Conservation (phyloP, 2,329 filamentous ascomycete genomes). For the Diplocarpon rosae region DNA sequence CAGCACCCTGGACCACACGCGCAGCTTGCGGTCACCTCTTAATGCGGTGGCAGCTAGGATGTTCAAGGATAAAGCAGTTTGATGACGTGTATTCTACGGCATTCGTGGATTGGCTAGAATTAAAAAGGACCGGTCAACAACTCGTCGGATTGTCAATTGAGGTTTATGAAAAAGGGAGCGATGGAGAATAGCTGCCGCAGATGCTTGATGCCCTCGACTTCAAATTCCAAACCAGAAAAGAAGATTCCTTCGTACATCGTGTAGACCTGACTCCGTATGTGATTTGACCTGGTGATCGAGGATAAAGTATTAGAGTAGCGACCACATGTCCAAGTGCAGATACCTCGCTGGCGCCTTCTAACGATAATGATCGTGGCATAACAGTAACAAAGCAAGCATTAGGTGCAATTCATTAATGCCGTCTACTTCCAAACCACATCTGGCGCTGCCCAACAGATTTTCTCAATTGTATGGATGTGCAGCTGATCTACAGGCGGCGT, state of each 20-base stretch:
- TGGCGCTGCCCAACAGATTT: too few species aligned
- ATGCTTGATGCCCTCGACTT: conserved; percentile 26
- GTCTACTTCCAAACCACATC: too few species aligned
- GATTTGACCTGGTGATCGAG: background rate
- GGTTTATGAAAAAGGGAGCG: conserved; percentile 25
- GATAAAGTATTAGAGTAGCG: too few species aligned
- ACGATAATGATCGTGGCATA: too few species aligned
- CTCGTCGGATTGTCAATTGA: conserved; percentile 26
- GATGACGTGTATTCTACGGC: conserved; percentile 28
- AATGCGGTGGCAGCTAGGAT: conserved; percentile 23
- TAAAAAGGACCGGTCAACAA: conserved; percentile 27
- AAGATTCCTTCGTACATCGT: conserved; percentile 19
- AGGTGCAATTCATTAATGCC: too few species aligned
- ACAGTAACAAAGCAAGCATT: too few species aligned
- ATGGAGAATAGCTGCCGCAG: conserved; percentile 25
- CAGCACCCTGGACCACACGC: conserved; percentile 24
- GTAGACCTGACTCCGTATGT: background rate
- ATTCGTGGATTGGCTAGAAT: conserved; percentile 24
- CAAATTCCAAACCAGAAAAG: conserved; percentile 24
- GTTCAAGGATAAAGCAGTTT: conserved; percentile 27
- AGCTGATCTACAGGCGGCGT: background rate
- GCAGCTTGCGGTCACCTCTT: conserved; percentile 24
- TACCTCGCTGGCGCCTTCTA: too few species aligned
- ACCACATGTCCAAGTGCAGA: too few species aligned
- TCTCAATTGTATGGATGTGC: too few species aligned